These are phyloP conservation scores for Agroathelia rolfsii DNA, from an alignment of 1,284 basidiomycete species.

Conservation along the genomic window DNA sequence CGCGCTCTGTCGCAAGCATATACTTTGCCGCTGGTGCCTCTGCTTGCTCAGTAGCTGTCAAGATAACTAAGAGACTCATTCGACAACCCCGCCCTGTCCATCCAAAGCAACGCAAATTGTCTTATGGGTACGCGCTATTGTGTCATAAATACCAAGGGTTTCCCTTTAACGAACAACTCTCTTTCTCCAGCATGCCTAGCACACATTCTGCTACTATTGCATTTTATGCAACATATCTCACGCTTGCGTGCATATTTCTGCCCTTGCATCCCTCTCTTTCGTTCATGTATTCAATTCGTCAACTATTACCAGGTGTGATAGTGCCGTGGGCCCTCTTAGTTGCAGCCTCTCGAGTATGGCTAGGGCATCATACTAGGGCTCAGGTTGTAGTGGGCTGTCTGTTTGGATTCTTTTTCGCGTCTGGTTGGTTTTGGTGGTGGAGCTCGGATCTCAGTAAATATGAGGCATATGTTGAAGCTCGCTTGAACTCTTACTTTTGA, in stretches of 20 bases:
- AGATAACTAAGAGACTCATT: conserved; percentile 57
- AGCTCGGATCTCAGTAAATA: conserved; percentile 12
- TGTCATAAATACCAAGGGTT: conserved; percentile 1
- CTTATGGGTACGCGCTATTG: conserved; percentile 48
- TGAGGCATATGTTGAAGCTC: no score
- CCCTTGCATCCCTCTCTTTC: conserved; percentile 39
- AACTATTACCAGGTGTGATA: conserved; percentile 34
- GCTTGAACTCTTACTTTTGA: no score
- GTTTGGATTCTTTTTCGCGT: conserved; percentile 49
- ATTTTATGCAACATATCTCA: conserved; percentile 62
- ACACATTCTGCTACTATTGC: conserved; percentile 76
- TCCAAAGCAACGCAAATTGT: conserved; percentile 34
- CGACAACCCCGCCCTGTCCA: conserved; percentile 62
- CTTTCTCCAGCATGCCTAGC: conserved; percentile 67
- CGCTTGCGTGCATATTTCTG: conserved; percentile 46
- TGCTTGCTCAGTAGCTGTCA: conserved; percentile 53
- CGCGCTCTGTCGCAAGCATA: conserved; percentile 55
- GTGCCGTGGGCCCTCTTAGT: conserved; percentile 48
- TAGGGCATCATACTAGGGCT: conserved; percentile 72
- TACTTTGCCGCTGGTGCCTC: conserved; percentile 65
- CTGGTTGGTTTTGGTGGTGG: conserved; percentile 60
- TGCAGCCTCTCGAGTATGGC: conserved; percentile 61
- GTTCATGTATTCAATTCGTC: conserved; percentile 23
- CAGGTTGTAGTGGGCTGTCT: conserved; percentile 64
- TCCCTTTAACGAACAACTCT: background rate